These are phyloP conservation scores for Stropharia rugosoannulata DNA, from an alignment of 768 basidiomycete genomes.

Conservation along the genomic window DNA sequence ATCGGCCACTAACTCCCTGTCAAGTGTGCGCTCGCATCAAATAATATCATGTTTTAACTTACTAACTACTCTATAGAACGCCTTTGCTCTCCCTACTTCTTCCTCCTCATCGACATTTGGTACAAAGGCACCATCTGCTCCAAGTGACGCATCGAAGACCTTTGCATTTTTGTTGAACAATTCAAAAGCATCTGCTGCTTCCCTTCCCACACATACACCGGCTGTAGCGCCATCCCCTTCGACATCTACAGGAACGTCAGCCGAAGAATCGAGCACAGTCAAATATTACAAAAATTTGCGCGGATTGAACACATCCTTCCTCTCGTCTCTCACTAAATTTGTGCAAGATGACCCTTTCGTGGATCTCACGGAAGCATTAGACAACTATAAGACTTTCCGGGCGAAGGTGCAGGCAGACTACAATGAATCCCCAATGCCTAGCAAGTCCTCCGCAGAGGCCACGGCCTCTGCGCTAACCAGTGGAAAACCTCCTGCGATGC, in stretches of 20 bases:
- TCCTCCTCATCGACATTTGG: conserved; percentile 22
- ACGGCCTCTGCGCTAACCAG: background rate
- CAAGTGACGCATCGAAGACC: conserved; percentile 49
- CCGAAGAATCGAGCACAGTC: conserved; percentile 26
- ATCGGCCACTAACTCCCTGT: background rate
- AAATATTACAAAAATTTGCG: conserved; percentile 72
- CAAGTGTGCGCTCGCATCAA: background rate
- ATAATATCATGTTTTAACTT: background rate
- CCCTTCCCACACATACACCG: conserved; percentile 3
- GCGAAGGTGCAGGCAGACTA: conserved; percentile 55
- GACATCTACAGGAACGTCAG: conserved; percentile 2
- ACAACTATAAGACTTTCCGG: conserved; percentile 60
- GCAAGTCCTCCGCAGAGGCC: conserved; percentile 1
- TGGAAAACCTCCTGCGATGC: conserved; percentile 6
- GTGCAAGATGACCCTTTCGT: conserved; percentile 69
- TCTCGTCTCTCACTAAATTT: conserved; percentile 55
- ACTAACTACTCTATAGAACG: background rate
- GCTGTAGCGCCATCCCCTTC: conserved; percentile 2
- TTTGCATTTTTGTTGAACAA: conserved; percentile 44
- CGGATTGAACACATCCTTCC: conserved; percentile 68
- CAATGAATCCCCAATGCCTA: conserved; percentile 30
- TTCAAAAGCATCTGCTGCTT: conserved; percentile 5
- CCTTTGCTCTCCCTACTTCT: conserved; percentile 13
- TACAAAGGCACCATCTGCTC: conserved; percentile 22
- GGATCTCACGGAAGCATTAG: conserved; percentile 56